A percentile compares a stretch with the other conserved stretches of the same genome.
phyloP scores from a whole-genome alignment of 179 eudicot genomes.

The Silene coronaria region DNA sequence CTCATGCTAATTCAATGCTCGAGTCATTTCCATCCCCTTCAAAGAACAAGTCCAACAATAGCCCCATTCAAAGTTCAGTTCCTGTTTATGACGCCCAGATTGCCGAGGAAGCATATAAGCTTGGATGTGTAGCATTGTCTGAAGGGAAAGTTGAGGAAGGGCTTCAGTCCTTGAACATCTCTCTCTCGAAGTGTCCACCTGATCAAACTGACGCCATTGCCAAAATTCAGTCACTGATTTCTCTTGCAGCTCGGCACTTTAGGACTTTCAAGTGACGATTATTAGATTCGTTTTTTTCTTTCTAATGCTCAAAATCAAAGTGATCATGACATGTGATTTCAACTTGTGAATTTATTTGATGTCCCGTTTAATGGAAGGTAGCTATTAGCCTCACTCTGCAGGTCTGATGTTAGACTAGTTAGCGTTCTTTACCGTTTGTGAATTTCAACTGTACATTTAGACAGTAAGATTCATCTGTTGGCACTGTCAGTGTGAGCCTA shows the following conservation, averaged over 20 bases:
- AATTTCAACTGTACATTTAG: background rate
- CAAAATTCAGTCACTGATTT: slow-evolving; percentile 65
- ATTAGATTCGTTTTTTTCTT: too few relatives aligned
- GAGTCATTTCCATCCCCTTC: slow-evolving; percentile 24
- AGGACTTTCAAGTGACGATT: slow-evolving; percentile 38
- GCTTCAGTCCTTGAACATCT: slow-evolving; percentile 48
- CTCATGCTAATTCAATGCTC: slow-evolving; percentile 40
- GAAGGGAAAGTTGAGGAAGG: slow-evolving; percentile 72
- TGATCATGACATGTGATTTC: too few relatives aligned
- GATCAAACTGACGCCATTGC: slow-evolving; percentile 60
- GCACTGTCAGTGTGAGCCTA: background rate
- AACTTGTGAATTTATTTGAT: too few relatives aligned
- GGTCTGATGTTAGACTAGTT: too few relatives aligned
- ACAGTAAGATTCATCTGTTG: background rate
- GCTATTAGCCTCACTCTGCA: too few relatives aligned
- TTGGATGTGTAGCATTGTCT: slow-evolving; percentile 60
- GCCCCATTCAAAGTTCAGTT: slow-evolving; percentile 11
- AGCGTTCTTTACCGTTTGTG: too few relatives aligned
- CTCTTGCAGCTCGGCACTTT: slow-evolving; percentile 45
- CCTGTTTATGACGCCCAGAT: slow-evolving; percentile 43
- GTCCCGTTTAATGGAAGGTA: too few relatives aligned
- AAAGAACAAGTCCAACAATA: slow-evolving; percentile 23
- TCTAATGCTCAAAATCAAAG: too few relatives aligned
- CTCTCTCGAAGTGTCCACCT: slow-evolving; percentile 78
- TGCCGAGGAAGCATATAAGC: slow-evolving; percentile 71